Conservation (phyloP, 108 stramenopile species). For the Seminavis robusta region DNA sequence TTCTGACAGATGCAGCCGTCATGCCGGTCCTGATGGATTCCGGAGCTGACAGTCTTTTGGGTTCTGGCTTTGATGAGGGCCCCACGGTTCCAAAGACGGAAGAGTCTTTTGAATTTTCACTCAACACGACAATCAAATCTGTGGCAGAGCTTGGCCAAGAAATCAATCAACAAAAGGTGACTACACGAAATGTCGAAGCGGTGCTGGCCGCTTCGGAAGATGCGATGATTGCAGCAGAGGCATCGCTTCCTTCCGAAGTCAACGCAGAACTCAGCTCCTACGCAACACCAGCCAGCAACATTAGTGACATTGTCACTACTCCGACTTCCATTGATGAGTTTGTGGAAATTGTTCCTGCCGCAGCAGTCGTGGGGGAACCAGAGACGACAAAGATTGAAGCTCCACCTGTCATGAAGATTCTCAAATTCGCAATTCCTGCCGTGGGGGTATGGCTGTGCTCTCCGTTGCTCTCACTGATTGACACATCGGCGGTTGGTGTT, state of each 20-base stretch:
- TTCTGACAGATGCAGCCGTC: no score
- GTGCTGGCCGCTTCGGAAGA: constrained; percentile 25
- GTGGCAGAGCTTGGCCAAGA: no score
- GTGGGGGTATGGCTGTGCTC: constrained; percentile 84
- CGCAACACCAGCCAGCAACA: neutral
- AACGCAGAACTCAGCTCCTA: constrained; percentile 10
- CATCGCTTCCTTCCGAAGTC: constrained; percentile 18
- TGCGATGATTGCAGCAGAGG: constrained; percentile 27
- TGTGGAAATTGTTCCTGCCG: constrained; percentile 8
- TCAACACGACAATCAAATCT: no score
- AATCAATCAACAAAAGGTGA: no score
- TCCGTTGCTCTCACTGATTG: constrained; percentile 79
- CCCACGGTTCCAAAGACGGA: no score
- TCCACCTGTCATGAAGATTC: constrained; percentile 58
- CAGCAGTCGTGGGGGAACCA: constrained; percentile 19
- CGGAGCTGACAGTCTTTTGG: no score
- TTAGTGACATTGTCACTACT: neutral
- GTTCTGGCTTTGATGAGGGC: no score
- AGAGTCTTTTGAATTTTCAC: no score
- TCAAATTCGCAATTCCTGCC: constrained; percentile 80
- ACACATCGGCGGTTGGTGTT: constrained; percentile 74
- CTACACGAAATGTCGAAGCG: constrained; percentile 44
- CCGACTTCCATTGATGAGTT: neutral
- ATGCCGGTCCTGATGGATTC: no score
- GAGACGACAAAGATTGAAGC: constrained; percentile 19